phyloP scores from a whole-genome alignment of 169 alveolate species.

The Plasmodium cynomolgi region DNA sequence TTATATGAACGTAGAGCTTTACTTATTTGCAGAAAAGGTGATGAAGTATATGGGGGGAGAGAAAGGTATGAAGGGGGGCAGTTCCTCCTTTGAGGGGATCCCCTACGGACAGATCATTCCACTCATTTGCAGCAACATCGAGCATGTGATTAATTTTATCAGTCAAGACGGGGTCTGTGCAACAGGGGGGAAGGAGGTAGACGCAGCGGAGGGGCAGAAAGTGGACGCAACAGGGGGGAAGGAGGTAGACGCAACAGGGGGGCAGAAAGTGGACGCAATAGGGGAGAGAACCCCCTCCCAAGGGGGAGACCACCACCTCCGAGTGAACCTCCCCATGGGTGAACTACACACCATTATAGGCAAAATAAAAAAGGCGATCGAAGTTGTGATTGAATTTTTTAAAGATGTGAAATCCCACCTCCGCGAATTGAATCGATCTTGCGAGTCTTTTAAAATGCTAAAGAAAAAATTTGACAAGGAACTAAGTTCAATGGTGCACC shows the following conservation, averaged over 20 bases:
- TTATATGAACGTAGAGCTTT: constrained; percentile 68
- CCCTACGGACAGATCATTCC: constrained; percentile 14
- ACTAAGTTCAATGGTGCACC: constrained; percentile 6
- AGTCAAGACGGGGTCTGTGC: background rate
- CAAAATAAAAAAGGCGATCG: constrained; percentile 51
- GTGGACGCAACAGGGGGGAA: background rate
- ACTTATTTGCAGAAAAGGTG: constrained; percentile 51
- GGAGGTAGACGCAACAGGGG: background rate
- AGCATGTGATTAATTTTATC: constrained; percentile 14
- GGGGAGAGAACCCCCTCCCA: background rate
- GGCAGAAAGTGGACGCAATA: background rate
- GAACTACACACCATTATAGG: constrained; percentile 30
- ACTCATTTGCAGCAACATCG: constrained; percentile 44
- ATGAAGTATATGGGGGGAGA: constrained; percentile 18
- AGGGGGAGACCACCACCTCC: background rate
- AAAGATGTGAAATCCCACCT: constrained; percentile 33
- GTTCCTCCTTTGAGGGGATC: background rate
- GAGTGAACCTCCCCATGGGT: constrained; percentile 2
- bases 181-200: background rate
- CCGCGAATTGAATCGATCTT: background rate
- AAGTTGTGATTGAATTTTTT: constrained; percentile 50
- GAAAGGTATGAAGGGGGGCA: background rate
- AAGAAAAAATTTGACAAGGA: constrained; percentile 17
- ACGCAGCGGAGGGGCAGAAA: background rate
- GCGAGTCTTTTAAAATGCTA: background rate